Conservation (phyloP, 1,284 basidiomycete genomes). For the Leucoagaricus sp. region DNA sequence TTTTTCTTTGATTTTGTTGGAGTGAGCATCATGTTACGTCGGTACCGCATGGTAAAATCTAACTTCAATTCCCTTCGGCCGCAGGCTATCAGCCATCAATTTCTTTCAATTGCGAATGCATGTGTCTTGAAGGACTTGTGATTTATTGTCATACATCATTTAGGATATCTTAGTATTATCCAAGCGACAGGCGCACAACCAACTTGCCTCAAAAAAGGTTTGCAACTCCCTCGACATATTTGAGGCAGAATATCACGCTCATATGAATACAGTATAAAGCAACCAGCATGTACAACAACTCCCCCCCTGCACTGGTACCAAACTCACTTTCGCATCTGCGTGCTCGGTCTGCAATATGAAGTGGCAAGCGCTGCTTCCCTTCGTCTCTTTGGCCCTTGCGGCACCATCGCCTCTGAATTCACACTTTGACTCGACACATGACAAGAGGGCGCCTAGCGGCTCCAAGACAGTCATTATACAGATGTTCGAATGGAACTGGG, state of each 20-base stretch:
- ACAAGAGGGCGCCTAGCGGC: slow-evolving; percentile 31
- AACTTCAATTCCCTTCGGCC: neutral
- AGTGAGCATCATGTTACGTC: neutral
- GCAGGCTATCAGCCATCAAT: neutral
- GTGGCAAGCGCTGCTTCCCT: neutral
- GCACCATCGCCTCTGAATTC: neutral
- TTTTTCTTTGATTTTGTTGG: neutral
- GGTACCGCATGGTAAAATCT: neutral
- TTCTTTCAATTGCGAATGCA: neutral
- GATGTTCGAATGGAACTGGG: slow-evolving; percentile 61
- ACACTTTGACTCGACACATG: slow-evolving; percentile 3
- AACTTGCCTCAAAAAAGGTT: neutral
- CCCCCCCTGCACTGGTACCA: neutral
- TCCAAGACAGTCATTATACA: slow-evolving; percentile 52
- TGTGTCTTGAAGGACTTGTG: neutral
- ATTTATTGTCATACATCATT: neutral
- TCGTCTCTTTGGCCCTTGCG: slow-evolving; percentile 1
- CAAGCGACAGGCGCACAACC: neutral
- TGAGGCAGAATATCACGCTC: neutral
- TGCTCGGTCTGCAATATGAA: neutral
- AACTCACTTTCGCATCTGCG: neutral
- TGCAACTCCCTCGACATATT: neutral
- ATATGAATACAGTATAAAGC: no score
- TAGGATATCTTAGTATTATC: neutral
- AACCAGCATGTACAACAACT: neutral